A percentile compares a stretch with the other conserved stretches of the same genome.
Evolutionary conservation across 73 alveolate species (phyloP).

Genomic region (Paramecium sexaurelia): DNA sequence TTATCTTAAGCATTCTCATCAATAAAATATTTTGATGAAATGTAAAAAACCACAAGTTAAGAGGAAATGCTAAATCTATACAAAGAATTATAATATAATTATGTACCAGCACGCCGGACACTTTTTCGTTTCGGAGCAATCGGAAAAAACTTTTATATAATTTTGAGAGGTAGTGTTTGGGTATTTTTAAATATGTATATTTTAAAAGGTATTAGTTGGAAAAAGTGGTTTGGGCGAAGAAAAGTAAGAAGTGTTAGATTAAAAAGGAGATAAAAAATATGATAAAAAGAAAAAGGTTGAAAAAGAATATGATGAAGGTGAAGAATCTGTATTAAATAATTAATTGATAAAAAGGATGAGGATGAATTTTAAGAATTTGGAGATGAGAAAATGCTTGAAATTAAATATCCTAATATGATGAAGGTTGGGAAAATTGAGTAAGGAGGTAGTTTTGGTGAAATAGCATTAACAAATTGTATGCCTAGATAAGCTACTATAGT

Average conservation of each 20-base stretch:
- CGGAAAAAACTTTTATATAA: constrained; percentile 30
- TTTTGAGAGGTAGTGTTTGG: constrained; percentile 49
- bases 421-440: constrained; percentile 14
- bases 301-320: constrained; percentile 17
- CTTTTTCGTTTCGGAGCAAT: constrained; percentile 28
- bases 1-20: not conserved
- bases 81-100: constrained; percentile 7
- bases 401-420: constrained; percentile 42
- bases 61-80: constrained; percentile 41
- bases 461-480: constrained; percentile 29
- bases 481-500: constrained; percentile 53
- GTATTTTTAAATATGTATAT: not conserved
- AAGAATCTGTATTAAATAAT: not conserved
- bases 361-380: not conserved
- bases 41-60: constrained; percentile 38
- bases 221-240: constrained; percentile 30
- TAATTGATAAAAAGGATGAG: not conserved
- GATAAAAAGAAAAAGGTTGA: not conserved
- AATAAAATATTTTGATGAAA: constrained; percentile 22
- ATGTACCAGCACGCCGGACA: constrained; percentile 31
- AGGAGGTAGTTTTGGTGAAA: constrained; percentile 54
- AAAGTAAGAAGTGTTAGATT: not conserved
- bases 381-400: constrained; percentile 16
- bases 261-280: not conserved
- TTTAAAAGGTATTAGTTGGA: not conserved